phyloP scores from a whole-genome alignment of 1,139 yeast genomes.

The Blastobotrys persicus region DNA sequence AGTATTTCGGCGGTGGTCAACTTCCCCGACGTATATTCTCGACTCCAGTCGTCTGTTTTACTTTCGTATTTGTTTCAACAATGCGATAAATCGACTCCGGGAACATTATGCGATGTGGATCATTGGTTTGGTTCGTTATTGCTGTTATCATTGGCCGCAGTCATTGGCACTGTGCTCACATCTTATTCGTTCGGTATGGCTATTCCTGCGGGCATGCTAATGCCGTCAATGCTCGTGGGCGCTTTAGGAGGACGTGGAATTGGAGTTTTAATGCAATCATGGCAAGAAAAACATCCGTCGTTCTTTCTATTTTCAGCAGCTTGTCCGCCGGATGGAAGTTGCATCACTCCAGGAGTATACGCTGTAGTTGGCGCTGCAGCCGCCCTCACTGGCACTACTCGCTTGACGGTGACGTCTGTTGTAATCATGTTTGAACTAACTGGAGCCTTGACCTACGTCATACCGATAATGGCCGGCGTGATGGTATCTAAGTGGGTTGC shows the following conservation, averaged over 20 bases:
- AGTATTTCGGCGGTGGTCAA: conserved; percentile 52
- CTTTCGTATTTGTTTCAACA: conserved; percentile 62
- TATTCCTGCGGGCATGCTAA: conserved; percentile 72
- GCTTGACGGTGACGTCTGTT: conserved; percentile 87
- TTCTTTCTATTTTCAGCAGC: conserved; percentile 30
- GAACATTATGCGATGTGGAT: conserved; percentile 40
- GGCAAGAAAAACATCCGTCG: conserved; percentile 33
- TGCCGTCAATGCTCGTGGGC: conserved; percentile 72
- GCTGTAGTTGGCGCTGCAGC: conserved; percentile 98
- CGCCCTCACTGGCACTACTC: conserved; percentile 89
- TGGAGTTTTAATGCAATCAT: conserved; percentile 53
- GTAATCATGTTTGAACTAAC: conserved; percentile 95
- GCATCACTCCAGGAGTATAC: conserved; percentile 89
- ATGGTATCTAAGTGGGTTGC: conserved; percentile 49
- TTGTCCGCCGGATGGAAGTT: conserved; percentile 49
- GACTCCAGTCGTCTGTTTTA: conserved; percentile 55
- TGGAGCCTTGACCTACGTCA: conserved; percentile 83
- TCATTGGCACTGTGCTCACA: conserved; percentile 56
- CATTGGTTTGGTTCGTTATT: conserved; percentile 31
- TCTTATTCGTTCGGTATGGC: conserved; percentile 64
- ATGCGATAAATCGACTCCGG: conserved; percentile 40
- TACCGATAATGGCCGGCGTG: conserved; percentile 80
- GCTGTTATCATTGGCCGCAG: conserved; percentile 45
- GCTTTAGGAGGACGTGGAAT: conserved; percentile 66
- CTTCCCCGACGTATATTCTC: conserved; percentile 55